phyloP scores from a whole-genome alignment of 768 basidiomycete species.

The Tephrocybe sp. region DNA sequence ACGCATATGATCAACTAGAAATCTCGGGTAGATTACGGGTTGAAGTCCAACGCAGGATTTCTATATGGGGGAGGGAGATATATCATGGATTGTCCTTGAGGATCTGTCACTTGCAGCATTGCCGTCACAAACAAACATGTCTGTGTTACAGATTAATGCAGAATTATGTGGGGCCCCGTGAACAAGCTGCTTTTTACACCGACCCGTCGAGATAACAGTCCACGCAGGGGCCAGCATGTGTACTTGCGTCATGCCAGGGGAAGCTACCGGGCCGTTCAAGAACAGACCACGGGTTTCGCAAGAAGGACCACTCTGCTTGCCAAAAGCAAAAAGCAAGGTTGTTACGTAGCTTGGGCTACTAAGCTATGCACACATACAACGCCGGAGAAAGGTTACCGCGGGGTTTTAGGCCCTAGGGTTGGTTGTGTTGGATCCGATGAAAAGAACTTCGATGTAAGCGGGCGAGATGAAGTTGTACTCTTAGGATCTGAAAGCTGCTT shows the following conservation, averaged over 20 bases:
- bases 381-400: no score
- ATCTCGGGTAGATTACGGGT: constrained; percentile 14
- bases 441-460: background rate
- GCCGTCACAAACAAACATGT: background rate
- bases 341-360: no score
- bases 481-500: background rate
- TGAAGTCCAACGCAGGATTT: background rate
- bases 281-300: no score
- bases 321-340: no score
- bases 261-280: no score
- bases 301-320: no score
- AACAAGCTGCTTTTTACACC: background rate
- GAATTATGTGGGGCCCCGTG: background rate
- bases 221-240: background rate
- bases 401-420: background rate
- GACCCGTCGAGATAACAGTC: background rate
- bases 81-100: background rate
- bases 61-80: constrained; percentile 9
- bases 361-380: no score
- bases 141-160: background rate
- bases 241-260: background rate
- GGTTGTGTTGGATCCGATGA: background rate
- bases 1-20: no score
- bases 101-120: constrained; percentile 2
- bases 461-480: background rate